Base-by-base conservation (phyloP, 2,329 filamentous ascomycete species). In the Rhynchosporium graminicola region DNA sequence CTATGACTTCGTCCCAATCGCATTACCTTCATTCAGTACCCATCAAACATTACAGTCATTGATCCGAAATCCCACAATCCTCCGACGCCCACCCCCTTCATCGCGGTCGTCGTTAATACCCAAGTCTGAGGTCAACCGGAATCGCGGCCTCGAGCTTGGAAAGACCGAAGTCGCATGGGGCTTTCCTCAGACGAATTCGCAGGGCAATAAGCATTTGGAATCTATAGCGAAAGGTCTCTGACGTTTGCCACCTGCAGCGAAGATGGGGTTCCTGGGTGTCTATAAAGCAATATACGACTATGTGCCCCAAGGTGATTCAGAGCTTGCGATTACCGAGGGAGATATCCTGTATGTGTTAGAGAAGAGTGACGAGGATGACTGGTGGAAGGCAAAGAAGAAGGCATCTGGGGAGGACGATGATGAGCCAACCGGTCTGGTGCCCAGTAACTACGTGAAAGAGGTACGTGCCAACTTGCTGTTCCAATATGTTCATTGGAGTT, bases 261-360 rank as follows among this genome's bases (percentile, higher is more conserved):
- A 68, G 50, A 97, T 97, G 93, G 92, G 90, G 68, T 98, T 98
- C 80, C 79, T 96, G 73, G 93, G 92, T 71, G 87, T 98, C 69
- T 97, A 91, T 80, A 90, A 87, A 75, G 94, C 93, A 73, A 74
- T 97, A 73, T 98, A 96, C 82, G 92, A 97, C 80, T 98, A 98
- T 80, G 82, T 83, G 74, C 92, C 94, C 66, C 92, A 96, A 77
- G 87, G 87, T 70, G 89, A 91, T 72, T 90, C 90, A 68, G 94
- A 98, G 83, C 83, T 98, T 65, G 83, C 88, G 67, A 90, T 98
- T 71, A 80, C 79, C 61, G 93, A 97, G 73, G 92, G 92, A 63
- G 94, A 97, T 77, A 76, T 97, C 66, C 85, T 98, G 63, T 97
- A 93, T 77, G 83, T 97, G 62, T 77, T 91, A 63, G 87, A 91